Base-by-base conservation (phyloP, 805 yeast species). In the Tetrapisispora fleetii region DNA sequence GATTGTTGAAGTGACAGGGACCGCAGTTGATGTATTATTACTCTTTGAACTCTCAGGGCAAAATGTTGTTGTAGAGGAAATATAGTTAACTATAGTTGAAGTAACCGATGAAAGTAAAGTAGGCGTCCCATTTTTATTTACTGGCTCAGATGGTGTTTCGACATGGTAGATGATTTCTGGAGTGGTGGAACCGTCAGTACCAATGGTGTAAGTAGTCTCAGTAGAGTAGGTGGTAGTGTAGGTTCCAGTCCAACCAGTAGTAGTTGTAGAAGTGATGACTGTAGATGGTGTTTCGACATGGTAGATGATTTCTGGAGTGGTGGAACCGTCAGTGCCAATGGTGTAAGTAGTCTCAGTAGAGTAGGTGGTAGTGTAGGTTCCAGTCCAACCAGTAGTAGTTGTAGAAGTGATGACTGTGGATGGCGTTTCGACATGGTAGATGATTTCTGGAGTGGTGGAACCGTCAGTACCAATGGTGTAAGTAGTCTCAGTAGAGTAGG, bases 211-310 rank as follows among this genome's bases (percentile, higher is more conserved):
- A 5, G 57, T 50, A n/a, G 54, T 40, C 7, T 51, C 56, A 18
- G 56, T 57, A 19, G 58, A 50, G 28, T 52, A 48, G 6, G 59
- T 53, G 21, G 55, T 52, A 21, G 51, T 48, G 28, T 37, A 48
- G 11, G 51, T 16, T 11, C 54, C 54, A 27, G 54, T 53, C 57
- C 57, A 51, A 9, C 50, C 47, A 7, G 54, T 43, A 2, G 54
- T 50, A 8, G 55, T 32, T 11, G 35, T 32, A 4, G 36, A 43
- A 14, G 51, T 24, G n/a, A 39, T 40, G 7, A 35, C 14, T 14
- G 43, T 17, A 3, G 24, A 18, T 30, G 44, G 44, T 3, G 44
- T 41, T 41, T 41, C 44, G 18, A 55, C 57, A 33, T 52, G 51
- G 53, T 48, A 48, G 41, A 54, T 48, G 17, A 47, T 47, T 28